phyloP scores from a whole-genome alignment of 1,284 basidiomycete species.

The Puccinia novopanici region DNA sequence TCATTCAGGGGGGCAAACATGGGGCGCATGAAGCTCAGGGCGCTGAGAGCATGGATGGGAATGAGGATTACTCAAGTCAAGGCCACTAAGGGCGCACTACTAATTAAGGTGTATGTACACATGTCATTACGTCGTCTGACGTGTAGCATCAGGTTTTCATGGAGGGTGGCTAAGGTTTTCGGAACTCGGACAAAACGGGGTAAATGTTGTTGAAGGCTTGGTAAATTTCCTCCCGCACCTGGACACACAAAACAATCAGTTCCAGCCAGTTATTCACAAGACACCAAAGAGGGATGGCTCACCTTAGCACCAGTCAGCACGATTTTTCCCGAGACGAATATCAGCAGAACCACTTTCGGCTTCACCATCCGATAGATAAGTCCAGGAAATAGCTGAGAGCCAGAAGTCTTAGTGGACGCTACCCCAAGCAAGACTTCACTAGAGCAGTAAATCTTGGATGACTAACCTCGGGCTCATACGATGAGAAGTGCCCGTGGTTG shows the following conservation, averaged over 20 bases:
- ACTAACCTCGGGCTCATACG: slow-evolving; percentile 91
- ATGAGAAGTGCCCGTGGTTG: slow-evolving; percentile 96
- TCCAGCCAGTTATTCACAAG: slow-evolving; percentile 59
- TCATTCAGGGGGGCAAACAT: too few species aligned
- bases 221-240: slow-evolving; percentile 99
- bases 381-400: slow-evolving; percentile 85
- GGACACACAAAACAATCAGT: slow-evolving; percentile 59
- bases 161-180: slow-evolving; percentile 52
- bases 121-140: background rate
- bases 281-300: slow-evolving; percentile 56
- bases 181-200: slow-evolving; percentile 62
- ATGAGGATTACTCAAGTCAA: background rate
- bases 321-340: slow-evolving; percentile 99
- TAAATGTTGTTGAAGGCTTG: slow-evolving; percentile 99
- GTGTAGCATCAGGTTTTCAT: too few species aligned
- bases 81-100: too few species aligned
- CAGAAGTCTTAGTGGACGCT: slow-evolving; percentile 52
- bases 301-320: slow-evolving; percentile 99
- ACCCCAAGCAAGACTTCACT: slow-evolving; percentile 54
- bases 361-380: slow-evolving; percentile 99
- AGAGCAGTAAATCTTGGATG: background rate
- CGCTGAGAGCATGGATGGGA: too few species aligned
- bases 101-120: background rate
- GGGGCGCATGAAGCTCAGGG: too few species aligned
- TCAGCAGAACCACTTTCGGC: slow-evolving; percentile 96